Percentiles rank a stretch among this genome's conserved stretches.
phyloP scores from a whole-genome alignment of 106 monocot species.

The Chionographis japonica region DNA sequence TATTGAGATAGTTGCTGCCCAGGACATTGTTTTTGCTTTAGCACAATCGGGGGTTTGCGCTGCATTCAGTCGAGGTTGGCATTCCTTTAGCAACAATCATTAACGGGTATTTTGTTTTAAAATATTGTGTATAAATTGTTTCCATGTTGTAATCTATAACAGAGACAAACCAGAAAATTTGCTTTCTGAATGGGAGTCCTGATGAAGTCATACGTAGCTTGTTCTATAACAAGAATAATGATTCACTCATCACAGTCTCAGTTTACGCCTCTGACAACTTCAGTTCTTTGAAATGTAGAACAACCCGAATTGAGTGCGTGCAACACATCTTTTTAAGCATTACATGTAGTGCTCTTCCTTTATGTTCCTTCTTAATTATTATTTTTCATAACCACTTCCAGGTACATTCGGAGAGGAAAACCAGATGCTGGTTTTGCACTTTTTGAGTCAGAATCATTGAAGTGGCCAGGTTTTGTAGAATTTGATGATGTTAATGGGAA shows the following conservation, averaged over 20 bases:
- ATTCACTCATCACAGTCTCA: constrained; percentile 86
- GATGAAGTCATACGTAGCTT: constrained; percentile 86
- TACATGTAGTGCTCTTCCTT: neutral
- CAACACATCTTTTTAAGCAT: neutral
- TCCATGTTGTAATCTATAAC: constrained; percentile 2
- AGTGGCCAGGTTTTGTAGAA: constrained; percentile 94
- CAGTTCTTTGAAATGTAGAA: constrained; percentile 83
- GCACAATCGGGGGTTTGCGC: constrained; percentile 77
- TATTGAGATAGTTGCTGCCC: constrained; percentile 72
- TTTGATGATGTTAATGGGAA: constrained; percentile 97
- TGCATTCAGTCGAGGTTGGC: constrained; percentile 79
- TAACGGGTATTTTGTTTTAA: neutral
- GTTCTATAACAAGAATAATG: constrained; percentile 86
- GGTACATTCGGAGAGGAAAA: constrained; percentile 62
- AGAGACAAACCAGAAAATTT: constrained; percentile 77
- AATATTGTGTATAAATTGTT: neutral
- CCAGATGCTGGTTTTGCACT: constrained; percentile 83
- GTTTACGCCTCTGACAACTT: constrained; percentile 82
- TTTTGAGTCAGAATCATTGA: constrained; percentile 80
- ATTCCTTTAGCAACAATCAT: neutral
- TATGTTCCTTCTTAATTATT: neutral
- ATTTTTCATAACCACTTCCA: constrained; percentile 12
- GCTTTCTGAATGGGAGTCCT: constrained; percentile 79
- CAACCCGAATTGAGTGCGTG: constrained; percentile 67
- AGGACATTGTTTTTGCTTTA: constrained; percentile 71